phyloP scores from a whole-genome alignment of 371 early-diverging fungal species.

The Mucor mucedo region DNA sequence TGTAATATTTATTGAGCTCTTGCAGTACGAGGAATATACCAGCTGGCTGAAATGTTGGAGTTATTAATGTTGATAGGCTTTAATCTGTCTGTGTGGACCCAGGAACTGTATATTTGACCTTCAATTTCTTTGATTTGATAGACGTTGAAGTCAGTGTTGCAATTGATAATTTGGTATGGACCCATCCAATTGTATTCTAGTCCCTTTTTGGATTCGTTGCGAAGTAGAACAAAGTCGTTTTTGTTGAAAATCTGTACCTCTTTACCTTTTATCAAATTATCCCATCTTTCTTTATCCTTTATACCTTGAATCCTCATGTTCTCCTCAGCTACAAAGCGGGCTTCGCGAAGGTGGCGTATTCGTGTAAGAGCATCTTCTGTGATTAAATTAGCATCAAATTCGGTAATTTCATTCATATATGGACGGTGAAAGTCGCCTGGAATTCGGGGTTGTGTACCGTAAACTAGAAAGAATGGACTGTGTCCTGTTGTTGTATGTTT shows the following conservation, averaged over 20 bases:
- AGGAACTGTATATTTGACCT: conserved; percentile 12
- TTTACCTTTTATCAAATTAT: conserved; percentile 1
- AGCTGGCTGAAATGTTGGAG: background rate
- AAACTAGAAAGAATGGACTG: conserved; percentile 21
- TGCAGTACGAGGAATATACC: conserved; percentile 10
- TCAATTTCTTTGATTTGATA: no score
- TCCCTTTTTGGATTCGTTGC: conserved; percentile 7
- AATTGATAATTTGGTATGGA: no score
- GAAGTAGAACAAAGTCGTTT: conserved; percentile 9
- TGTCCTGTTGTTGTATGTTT: conserved; percentile 13
- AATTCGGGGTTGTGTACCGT: conserved; percentile 23
- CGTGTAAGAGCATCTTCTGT: no score
- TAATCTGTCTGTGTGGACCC: conserved; percentile 13
- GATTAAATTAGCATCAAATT: conserved; percentile 4
- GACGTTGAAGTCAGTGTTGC: no score
- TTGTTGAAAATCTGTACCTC: conserved; percentile 3
- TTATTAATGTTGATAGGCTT: background rate
- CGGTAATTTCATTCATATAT: background rate
- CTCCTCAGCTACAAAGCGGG: conserved; percentile 5
- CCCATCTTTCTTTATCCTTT: conserved; percentile 18
- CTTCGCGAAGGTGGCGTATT: conserved; percentile 6
- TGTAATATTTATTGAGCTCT: background rate
- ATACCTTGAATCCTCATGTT: background rate
- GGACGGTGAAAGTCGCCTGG: conserved; percentile 20
- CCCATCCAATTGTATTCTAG: conserved; percentile 14